Conservation (phyloP, 139 green algal species). For the Astrephomene gubernaculifera region DNA sequence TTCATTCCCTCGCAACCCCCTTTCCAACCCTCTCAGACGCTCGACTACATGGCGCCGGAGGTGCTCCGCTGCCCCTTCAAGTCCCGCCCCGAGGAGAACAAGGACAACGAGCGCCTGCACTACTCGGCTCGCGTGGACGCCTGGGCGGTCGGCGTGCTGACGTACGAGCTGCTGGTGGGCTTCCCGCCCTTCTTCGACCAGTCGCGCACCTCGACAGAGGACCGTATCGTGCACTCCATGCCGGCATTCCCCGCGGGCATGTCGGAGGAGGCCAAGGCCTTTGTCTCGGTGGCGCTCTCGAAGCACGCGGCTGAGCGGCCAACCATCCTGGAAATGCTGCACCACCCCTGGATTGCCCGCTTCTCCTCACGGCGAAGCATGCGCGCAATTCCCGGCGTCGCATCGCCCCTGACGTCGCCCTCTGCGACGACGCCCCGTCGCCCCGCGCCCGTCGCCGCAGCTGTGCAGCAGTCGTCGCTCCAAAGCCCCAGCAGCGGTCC, state of each 20-base stretch:
- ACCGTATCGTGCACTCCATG: slow-evolving; percentile 56
- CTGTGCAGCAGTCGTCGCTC: neutral
- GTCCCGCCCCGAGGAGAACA: slow-evolving; percentile 77
- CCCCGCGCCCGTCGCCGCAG: neutral
- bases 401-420: slow-evolving; percentile 8
- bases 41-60: slow-evolving; percentile 71
- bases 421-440: slow-evolving; percentile 19
- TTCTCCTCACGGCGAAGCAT: slow-evolving; percentile 59
- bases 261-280: slow-evolving; percentile 54
- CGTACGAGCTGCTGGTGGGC: slow-evolving; percentile 88
- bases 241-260: slow-evolving; percentile 52
- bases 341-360: slow-evolving; percentile 65
- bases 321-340: slow-evolving; percentile 64
- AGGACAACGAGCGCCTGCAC: slow-evolving; percentile 69
- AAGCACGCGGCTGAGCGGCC: slow-evolving; percentile 63
- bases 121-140: slow-evolving; percentile 81
- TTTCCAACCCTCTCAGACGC: slow-evolving; percentile 10
- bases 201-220: slow-evolving; percentile 59
- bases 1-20: too few species aligned
- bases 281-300: slow-evolving; percentile 57
- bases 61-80: slow-evolving; percentile 77
- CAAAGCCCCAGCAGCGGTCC: slow-evolving; percentile 1
- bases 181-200: slow-evolving; percentile 85
- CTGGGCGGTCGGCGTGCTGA: slow-evolving; percentile 89
- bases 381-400: slow-evolving; percentile 25